Evolutionary conservation across 140 eudicot species (phyloP), one percentile per base, ranked within the genome.

Genomic region (Stevia rebaudiana): DNA sequence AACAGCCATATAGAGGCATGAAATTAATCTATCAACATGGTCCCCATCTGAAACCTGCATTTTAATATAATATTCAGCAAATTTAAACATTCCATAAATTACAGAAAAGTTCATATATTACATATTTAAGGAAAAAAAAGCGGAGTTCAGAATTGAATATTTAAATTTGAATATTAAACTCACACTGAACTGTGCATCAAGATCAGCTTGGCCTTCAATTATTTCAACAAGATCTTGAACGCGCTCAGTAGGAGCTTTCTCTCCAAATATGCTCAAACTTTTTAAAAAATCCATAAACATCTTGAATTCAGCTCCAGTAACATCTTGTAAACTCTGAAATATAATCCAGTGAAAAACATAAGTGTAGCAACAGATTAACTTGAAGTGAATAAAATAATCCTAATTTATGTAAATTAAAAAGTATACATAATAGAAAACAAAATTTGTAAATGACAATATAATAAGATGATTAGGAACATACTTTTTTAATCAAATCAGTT

Each of bases 281-380:
- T 75, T 87, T 62, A 90, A 77, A 72, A 90, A 90, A 69, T 90
- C 94, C 86, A 90, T 84, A 22, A 90, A 84, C 94, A 90, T 87
- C 75, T 87, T 83, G 74, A 90, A 87, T 59, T 90, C 98, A 11
- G 83, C 84, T 51, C 95, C 95, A 17, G 95, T 87, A 44, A 90
- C 98, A 77, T 90, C 98, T 82, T 84, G 95, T 68, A 87, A 79
- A 76, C 95, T 87, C 98, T 90, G 90, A 35, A 82, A 77, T 16
- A 56, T 11, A 24, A 74, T 3, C 22, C 22, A 22, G 50, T 31
- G 31, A 28, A 54, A 19, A 6, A 10, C 15, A 65, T 25, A 42
- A 39, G 31, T 18, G 48, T 58, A 46, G 37, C 8, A 10, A 60
- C 6, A 28, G 2, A 28, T 4, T 28, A 4, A 28, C 2, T 4